phyloP scores from a whole-genome alignment of 768 basidiomycete genomes.

The Lactarius indigo region DNA sequence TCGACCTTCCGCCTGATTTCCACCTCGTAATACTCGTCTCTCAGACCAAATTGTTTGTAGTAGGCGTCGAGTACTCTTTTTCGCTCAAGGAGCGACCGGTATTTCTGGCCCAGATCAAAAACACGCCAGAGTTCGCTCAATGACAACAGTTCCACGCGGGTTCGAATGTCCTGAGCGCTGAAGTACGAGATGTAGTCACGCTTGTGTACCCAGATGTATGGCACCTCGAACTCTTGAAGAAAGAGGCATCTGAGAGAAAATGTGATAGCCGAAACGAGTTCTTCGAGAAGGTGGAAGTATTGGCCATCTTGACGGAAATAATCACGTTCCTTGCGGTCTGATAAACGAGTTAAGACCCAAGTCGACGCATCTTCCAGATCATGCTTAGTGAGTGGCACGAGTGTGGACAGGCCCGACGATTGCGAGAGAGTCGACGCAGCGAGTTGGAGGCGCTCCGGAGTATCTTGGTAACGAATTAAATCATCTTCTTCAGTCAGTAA shows the following conservation, averaged over 20 bases:
- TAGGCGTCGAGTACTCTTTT: constrained; percentile 56
- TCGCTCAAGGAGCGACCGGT: constrained; percentile 79
- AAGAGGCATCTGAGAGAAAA: constrained; percentile 79
- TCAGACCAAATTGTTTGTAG: constrained; percentile 63
- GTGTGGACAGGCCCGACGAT: constrained; percentile 55
- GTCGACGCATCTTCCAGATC: constrained; percentile 79
- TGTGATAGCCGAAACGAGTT: constrained; percentile 76
- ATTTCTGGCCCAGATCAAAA: constrained; percentile 83
- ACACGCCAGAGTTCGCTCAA: constrained; percentile 90
- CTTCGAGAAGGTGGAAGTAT: constrained; percentile 55
- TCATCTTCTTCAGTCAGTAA: constrained; percentile 93
- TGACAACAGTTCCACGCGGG: constrained; percentile 67
- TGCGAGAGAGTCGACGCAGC: constrained; percentile 78
- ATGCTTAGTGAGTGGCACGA: constrained; percentile 60
- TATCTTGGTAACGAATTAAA: constrained; percentile 82
- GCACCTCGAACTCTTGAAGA: constrained; percentile 86
- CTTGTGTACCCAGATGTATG: constrained; percentile 92
- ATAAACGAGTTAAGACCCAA: constrained; percentile 84
- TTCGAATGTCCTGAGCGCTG: constrained; percentile 58
- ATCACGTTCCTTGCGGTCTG: constrained; percentile 62
- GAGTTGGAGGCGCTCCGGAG: constrained; percentile 95
- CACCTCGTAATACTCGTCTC: constrained; percentile 73
- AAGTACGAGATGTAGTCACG: constrained; percentile 87
- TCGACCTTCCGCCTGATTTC: constrained; percentile 66
- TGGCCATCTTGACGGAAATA: constrained; percentile 68